Conservation (phyloP, 2,329 filamentous ascomycete genomes). For the Cytospora mali region DNA sequence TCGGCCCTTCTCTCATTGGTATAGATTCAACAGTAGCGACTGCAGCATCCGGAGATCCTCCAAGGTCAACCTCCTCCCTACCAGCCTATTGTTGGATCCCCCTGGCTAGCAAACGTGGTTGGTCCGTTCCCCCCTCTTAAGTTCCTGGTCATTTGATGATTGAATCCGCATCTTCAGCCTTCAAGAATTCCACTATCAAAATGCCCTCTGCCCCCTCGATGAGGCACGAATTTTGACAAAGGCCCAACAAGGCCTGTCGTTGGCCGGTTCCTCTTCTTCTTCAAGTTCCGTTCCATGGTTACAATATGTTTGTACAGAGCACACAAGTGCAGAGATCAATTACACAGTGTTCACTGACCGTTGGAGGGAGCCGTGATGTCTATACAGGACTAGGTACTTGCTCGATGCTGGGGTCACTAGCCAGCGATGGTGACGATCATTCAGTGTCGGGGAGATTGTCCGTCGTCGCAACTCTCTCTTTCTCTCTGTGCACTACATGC, state of each 20-base stretch:
- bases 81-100: too few species aligned
- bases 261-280: neutral
- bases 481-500: too few species aligned
- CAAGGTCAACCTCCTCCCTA: neutral
- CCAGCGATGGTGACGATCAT: neutral
- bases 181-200: neutral
- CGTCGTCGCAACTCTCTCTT: neutral
- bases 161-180: neutral
- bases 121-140: neutral
- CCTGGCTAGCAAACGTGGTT: neutral
- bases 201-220: neutral
- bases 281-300: neutral
- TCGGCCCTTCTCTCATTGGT: neutral
- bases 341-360: neutral
- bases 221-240: neutral
- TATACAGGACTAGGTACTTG: neutral
- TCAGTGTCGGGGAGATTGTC: neutral
- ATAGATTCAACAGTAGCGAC: neutral
- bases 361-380: neutral
- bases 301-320: neutral
- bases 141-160: neutral
- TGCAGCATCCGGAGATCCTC: neutral
- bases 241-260: neutral
- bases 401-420: too few species aligned
- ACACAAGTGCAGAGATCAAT: neutral